phyloP scores from a whole-genome alignment of 176 grass and related monocot genomes.

The Bromus sterilis region DNA sequence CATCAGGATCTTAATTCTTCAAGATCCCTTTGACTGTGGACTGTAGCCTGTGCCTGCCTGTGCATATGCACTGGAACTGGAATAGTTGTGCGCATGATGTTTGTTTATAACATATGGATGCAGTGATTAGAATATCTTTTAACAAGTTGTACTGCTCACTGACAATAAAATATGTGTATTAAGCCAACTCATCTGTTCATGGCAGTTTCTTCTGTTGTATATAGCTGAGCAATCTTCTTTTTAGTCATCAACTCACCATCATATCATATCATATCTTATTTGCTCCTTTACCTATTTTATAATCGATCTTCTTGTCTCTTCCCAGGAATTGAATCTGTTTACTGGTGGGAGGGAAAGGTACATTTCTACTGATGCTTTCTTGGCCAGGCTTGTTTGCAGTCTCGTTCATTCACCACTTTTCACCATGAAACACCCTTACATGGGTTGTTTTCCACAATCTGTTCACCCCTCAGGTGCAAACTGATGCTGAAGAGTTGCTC shows the following conservation, averaged over 20 bases:
- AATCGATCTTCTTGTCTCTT: background rate
- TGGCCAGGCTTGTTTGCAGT: background rate
- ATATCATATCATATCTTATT: background rate
- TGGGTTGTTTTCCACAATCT: background rate
- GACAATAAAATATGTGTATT: background rate
- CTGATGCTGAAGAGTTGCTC: constrained; percentile 71
- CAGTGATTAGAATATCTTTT: background rate
- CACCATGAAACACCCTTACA: background rate
- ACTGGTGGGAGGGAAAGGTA: constrained; percentile 98
- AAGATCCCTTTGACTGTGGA: background rate
- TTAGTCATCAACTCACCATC: background rate
- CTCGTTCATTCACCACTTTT: background rate
- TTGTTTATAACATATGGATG: background rate
- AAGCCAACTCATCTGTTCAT: background rate
- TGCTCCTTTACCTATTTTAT: background rate
- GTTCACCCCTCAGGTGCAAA: constrained; percentile 55
- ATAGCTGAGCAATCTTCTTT: background rate
- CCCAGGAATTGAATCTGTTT: constrained; percentile 78
- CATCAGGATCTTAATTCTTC: background rate
- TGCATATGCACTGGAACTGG: background rate
- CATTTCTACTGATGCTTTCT: background rate
- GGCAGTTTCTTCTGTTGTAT: background rate
- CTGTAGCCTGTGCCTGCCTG: background rate
- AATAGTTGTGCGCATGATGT: background rate
- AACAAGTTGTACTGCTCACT: background rate